A percentile compares a stretch with the other conserved stretches of the same genome.
Conservation (phyloP, 495 filamentous ascomycete genomes). For the Pyronema omphalodes region DNA sequence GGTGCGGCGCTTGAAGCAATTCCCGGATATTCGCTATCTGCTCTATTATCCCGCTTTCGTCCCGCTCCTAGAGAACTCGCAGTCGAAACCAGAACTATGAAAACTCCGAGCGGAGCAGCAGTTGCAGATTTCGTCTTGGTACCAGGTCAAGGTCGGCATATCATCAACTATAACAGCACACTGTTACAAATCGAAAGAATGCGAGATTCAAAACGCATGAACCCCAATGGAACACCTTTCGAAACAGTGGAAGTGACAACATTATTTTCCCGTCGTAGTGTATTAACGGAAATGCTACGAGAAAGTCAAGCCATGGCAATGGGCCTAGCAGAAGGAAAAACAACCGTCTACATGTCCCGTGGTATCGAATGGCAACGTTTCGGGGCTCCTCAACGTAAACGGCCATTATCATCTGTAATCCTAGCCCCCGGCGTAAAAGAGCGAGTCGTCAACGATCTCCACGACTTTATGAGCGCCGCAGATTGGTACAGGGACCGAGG, state of each 20-base stretch:
- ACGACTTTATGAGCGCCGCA: conserved; percentile 58
- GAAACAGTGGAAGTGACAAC: conserved; percentile 88
- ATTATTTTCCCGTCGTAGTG: conserved; percentile 64
- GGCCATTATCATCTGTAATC: conserved; percentile 74
- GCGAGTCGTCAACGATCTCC: conserved; percentile 63
- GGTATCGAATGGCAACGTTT: conserved; percentile 70
- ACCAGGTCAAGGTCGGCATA: conserved; percentile 71
- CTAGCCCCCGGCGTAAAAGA: conserved; percentile 75
- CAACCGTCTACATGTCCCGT: conserved; percentile 69
- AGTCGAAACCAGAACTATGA: conserved; percentile 45
- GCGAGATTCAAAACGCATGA: conserved; percentile 52
- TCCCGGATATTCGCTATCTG: conserved; percentile 31
- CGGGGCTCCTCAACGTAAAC: conserved; percentile 70
- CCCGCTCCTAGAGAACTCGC: conserved; percentile 49
- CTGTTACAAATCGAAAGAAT: conserved; percentile 73
- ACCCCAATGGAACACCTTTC: conserved; percentile 68
- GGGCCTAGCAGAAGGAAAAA: conserved; percentile 75
- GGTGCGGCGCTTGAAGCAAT: conserved; percentile 11
- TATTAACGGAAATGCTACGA: conserved; percentile 69
- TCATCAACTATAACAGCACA: conserved; percentile 66
- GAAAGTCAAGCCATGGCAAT: conserved; percentile 66
- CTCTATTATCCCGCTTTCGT: conserved; percentile 37
- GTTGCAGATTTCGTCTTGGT: conserved; percentile 72
- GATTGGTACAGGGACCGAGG: conserved; percentile 84
- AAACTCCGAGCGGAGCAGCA: conserved; percentile 42